Evolutionary conservation across 768 basidiomycete species (phyloP), one percentile per base, ranked within the genome.

Genomic region (Cystofilobasidium capitatum): DNA sequence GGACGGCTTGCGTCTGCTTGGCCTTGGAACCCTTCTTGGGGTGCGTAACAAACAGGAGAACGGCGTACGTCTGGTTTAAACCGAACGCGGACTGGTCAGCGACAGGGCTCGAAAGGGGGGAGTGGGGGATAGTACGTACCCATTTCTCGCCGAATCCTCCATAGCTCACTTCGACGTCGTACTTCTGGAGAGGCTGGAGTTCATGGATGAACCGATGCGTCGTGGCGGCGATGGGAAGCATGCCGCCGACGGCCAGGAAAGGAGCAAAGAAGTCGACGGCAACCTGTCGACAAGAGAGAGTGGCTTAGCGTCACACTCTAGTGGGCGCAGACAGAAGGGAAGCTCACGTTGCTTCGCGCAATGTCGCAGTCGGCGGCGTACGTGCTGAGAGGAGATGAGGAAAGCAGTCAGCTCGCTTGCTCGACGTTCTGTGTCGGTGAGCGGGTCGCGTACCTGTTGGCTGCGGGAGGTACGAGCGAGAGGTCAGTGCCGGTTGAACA

Each of bases 101-200:
- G 47, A 10, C 47, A 20, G 24, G n/a, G 31, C 9, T 33, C 55
- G 29, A 44, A 22, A 44, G 55, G n/a, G 33, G 6, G 8, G 22
- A 36, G 29, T 20, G 9, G 33, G 29, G 29, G 17, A 16, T 33
- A 10, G 55, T 22, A 62, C 71, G 62, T 51, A 72, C 62, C 77
- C 77, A 78, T 61, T 78, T 78, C 42, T 76, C 75, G 14, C 75
- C 77, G 71, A 73, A 77, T n/a, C 77, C 77, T 14, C 71, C 74
- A 45, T 72, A 72, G n/a, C 70, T 69, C 13, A 74, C 67, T 55
- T 76, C 75, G 69, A 78, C 73, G 29, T 74, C 71, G 66, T 76
- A 78, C 17, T 73, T 71, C 3, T 72, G 47, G 20, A 73, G 69
- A 2, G 77, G 69, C 6, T 76, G 76, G 39, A 78, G 75, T 72